A percentile compares a stretch with the other conserved stretches of the same genome.
These are phyloP conservation scores for Echeveria elegans DNA, from an alignment of 164 flowering plant species.

Conservation along the genomic window DNA sequence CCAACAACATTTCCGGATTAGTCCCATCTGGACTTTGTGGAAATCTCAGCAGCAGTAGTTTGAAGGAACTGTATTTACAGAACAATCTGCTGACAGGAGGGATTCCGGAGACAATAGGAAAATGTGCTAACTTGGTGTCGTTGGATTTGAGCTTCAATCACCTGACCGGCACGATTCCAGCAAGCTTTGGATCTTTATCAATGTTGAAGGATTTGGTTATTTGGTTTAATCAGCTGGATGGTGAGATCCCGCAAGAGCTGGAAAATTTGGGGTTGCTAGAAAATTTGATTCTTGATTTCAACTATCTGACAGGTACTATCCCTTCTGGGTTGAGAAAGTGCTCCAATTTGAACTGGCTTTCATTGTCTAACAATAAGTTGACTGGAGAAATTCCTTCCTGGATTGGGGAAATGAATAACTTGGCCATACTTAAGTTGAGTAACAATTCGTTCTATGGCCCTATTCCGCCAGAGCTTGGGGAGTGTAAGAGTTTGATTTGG, in stretches of 20 bases:
- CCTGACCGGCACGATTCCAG: constrained; percentile 65
- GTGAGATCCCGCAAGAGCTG: constrained; percentile 73
- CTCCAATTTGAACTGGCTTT: constrained; percentile 78
- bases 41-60: constrained; percentile 22
- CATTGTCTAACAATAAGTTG: constrained; percentile 72
- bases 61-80: constrained; percentile 62
- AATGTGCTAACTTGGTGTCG: constrained; percentile 67
- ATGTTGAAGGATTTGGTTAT: constrained; percentile 63
- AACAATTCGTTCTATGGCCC: constrained; percentile 72
- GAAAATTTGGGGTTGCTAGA: constrained; percentile 41
- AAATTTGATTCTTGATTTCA: constrained; percentile 86
- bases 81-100: constrained; percentile 56
- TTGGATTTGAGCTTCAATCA: constrained; percentile 88
- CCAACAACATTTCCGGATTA: constrained; percentile 59
- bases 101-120: constrained; percentile 54
- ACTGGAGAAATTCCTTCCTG: constrained; percentile 69
- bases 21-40: constrained; percentile 54
- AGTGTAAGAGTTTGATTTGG: constrained; percentile 86
- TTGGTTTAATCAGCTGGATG: constrained; percentile 72
- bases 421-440: constrained; percentile 85
- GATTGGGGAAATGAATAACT: constrained; percentile 48
- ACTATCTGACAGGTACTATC: constrained; percentile 53
- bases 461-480: constrained; percentile 81
- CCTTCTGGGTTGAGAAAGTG: constrained; percentile 77
- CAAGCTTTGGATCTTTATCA: constrained; percentile 54